A percentile compares a stretch with the other conserved stretches of the same genome.
These are phyloP conservation scores for Penicillium sp. DNA, from an alignment of 2,329 filamentous ascomycete genomes.

Conservation along the genomic window DNA sequence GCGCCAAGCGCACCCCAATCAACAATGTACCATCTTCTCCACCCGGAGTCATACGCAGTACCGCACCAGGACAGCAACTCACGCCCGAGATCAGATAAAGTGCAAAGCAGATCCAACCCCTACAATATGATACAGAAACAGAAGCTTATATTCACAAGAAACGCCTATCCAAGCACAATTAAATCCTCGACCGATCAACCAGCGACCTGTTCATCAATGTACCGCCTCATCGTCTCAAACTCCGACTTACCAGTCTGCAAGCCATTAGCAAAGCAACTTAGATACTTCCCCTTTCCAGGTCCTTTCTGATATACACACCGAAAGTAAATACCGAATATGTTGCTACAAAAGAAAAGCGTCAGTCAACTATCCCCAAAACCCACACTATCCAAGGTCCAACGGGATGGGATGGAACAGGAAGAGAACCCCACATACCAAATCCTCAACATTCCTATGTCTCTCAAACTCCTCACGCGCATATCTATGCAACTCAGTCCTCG, in stretches of 20 bases:
- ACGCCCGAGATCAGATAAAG: too few species aligned
- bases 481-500: slow-evolving; percentile 40
- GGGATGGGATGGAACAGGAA: too few species aligned
- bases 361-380: neutral
- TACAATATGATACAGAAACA: neutral
- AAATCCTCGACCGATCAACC: slow-evolving; percentile 13
- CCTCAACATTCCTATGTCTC: slow-evolving; percentile 42
- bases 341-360: slow-evolving; percentile 19
- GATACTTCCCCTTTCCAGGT: neutral
- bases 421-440: slow-evolving; percentile 36
- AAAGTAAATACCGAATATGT: slow-evolving; percentile 47
- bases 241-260: slow-evolving; percentile 45
- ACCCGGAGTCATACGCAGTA: too few species aligned
- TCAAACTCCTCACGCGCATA: slow-evolving; percentile 47
- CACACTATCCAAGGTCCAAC: neutral
- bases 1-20: too few species aligned
- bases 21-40: too few species aligned
- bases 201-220: slow-evolving; percentile 45
- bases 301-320: slow-evolving; percentile 34
- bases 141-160: slow-evolving; percentile 3
- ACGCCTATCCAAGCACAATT: too few species aligned
- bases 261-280: slow-evolving; percentile 6
- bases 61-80: too few species aligned
- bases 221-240: slow-evolving; percentile 46
- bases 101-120: too few species aligned